Evolutionary conservation across 306 rosid species (phyloP).

Genomic region (Fragaria nilgerrensis): DNA sequence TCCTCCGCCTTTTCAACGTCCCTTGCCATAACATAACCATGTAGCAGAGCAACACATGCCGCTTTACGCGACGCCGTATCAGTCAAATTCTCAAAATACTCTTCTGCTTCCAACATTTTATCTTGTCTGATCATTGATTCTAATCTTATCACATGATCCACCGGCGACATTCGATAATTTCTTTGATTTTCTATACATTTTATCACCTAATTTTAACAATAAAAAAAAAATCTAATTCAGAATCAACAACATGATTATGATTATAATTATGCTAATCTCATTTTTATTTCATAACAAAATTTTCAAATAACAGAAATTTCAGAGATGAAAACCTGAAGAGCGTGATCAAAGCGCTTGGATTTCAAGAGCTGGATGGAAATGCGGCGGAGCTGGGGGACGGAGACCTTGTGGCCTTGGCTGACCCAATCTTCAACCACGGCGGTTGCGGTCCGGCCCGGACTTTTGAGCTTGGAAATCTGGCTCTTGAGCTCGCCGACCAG

Average conservation of each 20-base stretch:
- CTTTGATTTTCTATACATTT: slow-evolving; percentile 59
- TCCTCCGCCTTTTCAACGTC: slow-evolving; percentile 58
- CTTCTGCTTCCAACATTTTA: slow-evolving; percentile 65
- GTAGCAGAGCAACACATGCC: slow-evolving; percentile 56
- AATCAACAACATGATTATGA: not conserved
- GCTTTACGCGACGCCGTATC: slow-evolving; percentile 56
- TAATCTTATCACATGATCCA: slow-evolving; percentile 56
- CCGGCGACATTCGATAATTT: slow-evolving; percentile 31
- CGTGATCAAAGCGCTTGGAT: slow-evolving; percentile 55
- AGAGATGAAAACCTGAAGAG: slow-evolving; percentile 54
- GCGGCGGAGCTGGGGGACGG: slow-evolving; percentile 50
- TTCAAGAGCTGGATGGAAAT: slow-evolving; percentile 38
- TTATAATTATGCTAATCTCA: not conserved
- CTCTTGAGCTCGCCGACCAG: slow-evolving; percentile 25
- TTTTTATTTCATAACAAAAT: not conserved
- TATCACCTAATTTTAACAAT: slow-evolving; percentile 44
- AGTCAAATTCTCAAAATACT: slow-evolving; percentile 45
- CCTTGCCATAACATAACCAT: slow-evolving; percentile 50
- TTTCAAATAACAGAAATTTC: not conserved
- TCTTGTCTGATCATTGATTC: slow-evolving; percentile 47
- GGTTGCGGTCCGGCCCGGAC: slow-evolving; percentile 25
- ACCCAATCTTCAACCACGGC: slow-evolving; percentile 44
- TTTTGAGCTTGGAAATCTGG: slow-evolving; percentile 33
- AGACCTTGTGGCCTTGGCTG: slow-evolving; percentile 39
- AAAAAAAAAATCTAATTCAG: not conserved